Evolutionary conservation across 306 rosid species (phyloP), one percentile per base, ranked within the genome.

Genomic region (Vigna nakashimae): DNA sequence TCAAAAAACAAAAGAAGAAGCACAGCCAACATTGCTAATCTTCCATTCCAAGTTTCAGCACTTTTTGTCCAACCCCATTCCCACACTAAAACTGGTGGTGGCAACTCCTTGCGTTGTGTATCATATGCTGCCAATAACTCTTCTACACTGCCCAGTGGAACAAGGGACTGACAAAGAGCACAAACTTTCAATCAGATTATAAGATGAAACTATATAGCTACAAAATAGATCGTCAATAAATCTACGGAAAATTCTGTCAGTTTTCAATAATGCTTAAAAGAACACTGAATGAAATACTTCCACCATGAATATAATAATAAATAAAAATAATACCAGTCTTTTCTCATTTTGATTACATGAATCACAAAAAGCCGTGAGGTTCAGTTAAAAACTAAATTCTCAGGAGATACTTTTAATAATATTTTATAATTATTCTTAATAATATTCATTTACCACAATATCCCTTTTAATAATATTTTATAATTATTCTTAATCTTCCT

Each of bases 1-100:
- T 92, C 96, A 4, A 86, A 84, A 69, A 87, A 87, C 84, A 92
- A 69, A 28, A 92, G 82, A 71, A 89, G 89, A 15, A 92, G 88
- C 82, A 92, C 91, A 7, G 96, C 96, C 74, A 92, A 82, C 97
- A 92, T 92, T 16, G 97, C 96, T 43, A 88, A 93, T 82, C 97
- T 88, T 65, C 97, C 96, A 28, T 90, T 92, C 97, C 97, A 92
- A 16, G 97, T 92, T 85, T 92, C 97, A 0, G 97, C 96, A 58
- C 97, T 92, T 78, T 83, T 90, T 17, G 97, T 92, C 96, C 96
- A 92, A 77, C 97, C 97, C 97, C 97, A 92, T 84, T 92, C 92
- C 97, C 78, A 74, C 74, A 92, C 79, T 11, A 87, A 82, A 51
- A 92, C 96, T 2, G 92, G 97, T 26, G 96, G 86, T 0, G 97